Evolutionary conservation across 768 basidiomycete genomes (phyloP).

Genomic region (Scleroderma citrinum): DNA sequence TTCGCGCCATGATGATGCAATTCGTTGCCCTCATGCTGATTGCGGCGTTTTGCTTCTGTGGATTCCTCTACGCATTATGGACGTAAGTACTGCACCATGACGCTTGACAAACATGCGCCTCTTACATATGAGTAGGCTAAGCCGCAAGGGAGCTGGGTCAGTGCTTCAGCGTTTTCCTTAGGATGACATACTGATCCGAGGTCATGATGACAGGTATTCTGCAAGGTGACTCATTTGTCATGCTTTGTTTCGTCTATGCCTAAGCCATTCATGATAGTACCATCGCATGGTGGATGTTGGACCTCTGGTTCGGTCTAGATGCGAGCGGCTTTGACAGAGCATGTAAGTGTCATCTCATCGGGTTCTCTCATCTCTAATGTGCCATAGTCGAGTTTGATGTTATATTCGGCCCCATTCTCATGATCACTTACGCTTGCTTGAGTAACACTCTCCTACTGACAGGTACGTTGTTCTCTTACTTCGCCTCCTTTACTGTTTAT

Average conservation of each 20-base stretch:
- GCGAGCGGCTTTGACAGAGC: constrained; percentile 82
- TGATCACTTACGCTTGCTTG: constrained; percentile 86
- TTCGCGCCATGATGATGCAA: constrained; percentile 91
- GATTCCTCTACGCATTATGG: constrained; percentile 91
- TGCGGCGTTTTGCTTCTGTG: constrained; percentile 85
- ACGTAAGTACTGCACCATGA: constrained; percentile 51
- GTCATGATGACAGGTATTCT: constrained; percentile 24
- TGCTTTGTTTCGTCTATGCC: not conserved
- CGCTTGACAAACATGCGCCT: not conserved
- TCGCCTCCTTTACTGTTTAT: not conserved
- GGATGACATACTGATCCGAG: not conserved
- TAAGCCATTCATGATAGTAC: constrained; percentile 32
- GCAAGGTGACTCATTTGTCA: constrained; percentile 28
- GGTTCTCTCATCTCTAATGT: constrained; percentile 3
- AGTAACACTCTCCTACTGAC: constrained; percentile 92
- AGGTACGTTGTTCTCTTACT: constrained; percentile 37
- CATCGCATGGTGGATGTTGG: constrained; percentile 94
- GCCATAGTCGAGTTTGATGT: constrained; percentile 69
- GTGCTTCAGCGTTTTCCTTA: constrained; percentile 10
- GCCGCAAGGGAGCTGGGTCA: constrained; percentile 54
- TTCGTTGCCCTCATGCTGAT: constrained; percentile 81
- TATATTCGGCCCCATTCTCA: constrained; percentile 84
- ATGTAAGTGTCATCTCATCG: constrained; percentile 41
- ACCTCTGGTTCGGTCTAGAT: constrained; percentile 93
- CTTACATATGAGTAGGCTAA: constrained; percentile 39